Evolutionary conservation across 1,284 basidiomycete species (phyloP), one percentile per base, ranked within the genome.

Genomic region (Leccinum solheimii): DNA sequence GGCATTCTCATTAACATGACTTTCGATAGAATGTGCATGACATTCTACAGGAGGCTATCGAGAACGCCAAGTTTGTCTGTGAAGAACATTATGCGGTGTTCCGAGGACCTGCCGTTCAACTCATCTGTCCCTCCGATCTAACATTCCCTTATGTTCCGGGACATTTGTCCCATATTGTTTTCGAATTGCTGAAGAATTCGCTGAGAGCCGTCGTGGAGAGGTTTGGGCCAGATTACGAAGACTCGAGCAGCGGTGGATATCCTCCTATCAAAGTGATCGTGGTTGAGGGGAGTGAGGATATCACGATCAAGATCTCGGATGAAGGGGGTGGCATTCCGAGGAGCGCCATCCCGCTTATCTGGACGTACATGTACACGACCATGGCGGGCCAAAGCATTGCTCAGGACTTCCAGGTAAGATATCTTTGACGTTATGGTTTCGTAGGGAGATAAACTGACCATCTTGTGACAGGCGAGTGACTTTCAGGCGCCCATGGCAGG

Each of bases 341-440:
- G 48, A 93, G 91, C 68, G 96, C 95, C 0, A 91, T 98, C 32
- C 93, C 94, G 3, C 82, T 97, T 55, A 97, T 98, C 57, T 98
- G 96, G 96, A 98, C 96, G 61, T 98, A 97, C 77, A 96, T 95
- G 90, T 98, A 98, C 75, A 98, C 97, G 38, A 99, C 97, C 5
- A 98, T 98, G 86, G 90, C 93, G 69, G 87, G 87, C 3, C 91
- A 95, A 76, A 88, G 86, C 23, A 84, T 98, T 43, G 93, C 95
- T 67, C 88, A 90, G 70, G 83, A 96, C 69, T 95, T 97, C 75
- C 87, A 70, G 57, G 66, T 69, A 53, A 68, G 56, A 45, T 8
- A 23, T 21, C 19, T 11, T 13, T 5, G 1, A 2, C 26, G 45
- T 36, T 4, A 32, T 36, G 14, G 14, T 5, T 36, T 38, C 26